Conservation (phyloP, 2,329 filamentous ascomycete species). For the Colletotrichum somersetense region DNA sequence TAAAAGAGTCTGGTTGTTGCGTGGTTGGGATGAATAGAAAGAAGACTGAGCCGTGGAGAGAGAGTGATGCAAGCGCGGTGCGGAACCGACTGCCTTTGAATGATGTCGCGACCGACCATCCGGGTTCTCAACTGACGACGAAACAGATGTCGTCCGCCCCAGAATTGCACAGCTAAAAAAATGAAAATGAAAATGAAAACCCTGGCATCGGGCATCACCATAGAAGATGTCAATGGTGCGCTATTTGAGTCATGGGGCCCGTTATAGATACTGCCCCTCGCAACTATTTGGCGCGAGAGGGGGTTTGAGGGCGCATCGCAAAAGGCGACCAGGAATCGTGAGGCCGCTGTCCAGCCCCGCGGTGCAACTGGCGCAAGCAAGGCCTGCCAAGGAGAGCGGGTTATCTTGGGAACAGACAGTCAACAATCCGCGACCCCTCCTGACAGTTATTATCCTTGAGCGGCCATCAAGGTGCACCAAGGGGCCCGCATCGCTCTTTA, state of each 20-base stretch:
- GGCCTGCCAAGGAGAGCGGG: not conserved
- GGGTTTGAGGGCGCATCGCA: not conserved
- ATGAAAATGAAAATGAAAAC: not conserved
- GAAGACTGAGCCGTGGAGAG: not conserved
- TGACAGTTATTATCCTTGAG: not conserved
- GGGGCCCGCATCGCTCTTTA: not conserved
- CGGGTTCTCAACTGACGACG: constrained; percentile 37
- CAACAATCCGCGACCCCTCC: not conserved
- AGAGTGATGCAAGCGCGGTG: constrained; percentile 11
- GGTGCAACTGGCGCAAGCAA: not conserved
- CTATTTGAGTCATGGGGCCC: constrained; percentile 16
- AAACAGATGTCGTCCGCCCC: constrained; percentile 28
- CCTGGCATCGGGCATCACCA: constrained; percentile 16
- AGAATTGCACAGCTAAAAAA: constrained; percentile 17
- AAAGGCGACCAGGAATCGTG: not conserved
- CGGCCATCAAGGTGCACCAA: constrained; percentile 7
- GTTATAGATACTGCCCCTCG: not conserved
- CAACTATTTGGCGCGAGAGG: not conserved
- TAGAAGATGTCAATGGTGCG: not conserved
- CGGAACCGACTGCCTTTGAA: constrained; percentile 36
- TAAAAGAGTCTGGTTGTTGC: not conserved
- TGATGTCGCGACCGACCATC: constrained; percentile 36
- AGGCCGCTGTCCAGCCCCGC: not conserved
- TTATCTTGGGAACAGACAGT: not conserved
- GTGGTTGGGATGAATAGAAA: constrained; percentile 7